phyloP scores from a whole-genome alignment of 2,329 filamentous ascomycete genomes.

The Aspergillus pseudoterreus region DNA sequence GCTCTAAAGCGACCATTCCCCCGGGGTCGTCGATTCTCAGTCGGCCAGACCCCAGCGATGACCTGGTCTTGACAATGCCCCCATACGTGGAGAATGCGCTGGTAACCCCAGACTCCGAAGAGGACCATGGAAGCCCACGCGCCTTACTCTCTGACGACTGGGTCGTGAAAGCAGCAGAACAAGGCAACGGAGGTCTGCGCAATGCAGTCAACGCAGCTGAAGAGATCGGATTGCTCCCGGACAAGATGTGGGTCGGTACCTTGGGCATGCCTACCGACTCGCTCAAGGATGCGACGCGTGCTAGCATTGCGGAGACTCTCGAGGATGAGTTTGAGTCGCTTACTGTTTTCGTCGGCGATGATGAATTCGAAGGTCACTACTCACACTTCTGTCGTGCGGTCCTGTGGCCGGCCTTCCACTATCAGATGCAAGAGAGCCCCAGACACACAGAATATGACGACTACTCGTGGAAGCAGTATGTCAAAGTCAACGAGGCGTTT shows the following conservation, averaged over 20 bases:
- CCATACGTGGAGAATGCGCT: constrained; percentile 15
- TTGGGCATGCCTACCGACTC: constrained; percentile 90
- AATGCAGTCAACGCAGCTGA: constrained; percentile 81
- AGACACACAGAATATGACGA: constrained; percentile 97
- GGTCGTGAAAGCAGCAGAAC: constrained; percentile 77
- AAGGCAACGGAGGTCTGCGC: constrained; percentile 85
- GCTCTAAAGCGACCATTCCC: constrained; percentile 68
- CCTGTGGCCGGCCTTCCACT: constrained; percentile 94
- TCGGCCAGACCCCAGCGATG: constrained; percentile 17
- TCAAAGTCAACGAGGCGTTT: constrained; percentile 86
- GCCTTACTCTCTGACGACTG: constrained; percentile 67
- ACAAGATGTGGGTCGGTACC: constrained; percentile 84
- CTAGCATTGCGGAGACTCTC: constrained; percentile 76
- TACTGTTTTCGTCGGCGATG: constrained; percentile 80
- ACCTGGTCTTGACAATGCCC: constrained; percentile 16
- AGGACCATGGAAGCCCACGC: constrained; percentile 56
- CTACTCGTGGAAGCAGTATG: constrained; percentile 92
- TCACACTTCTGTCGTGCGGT: constrained; percentile 95
- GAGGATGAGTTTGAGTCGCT: constrained; percentile 77
- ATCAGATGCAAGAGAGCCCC: constrained; percentile 92
- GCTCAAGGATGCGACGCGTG: constrained; percentile 68
- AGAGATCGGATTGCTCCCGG: constrained; percentile 62
- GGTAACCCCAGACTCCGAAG: constrained; percentile 11
- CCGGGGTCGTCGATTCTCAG: constrained; percentile 71
- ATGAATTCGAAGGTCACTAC: constrained; percentile 91